Conservation (phyloP, 2,329 filamentous ascomycete genomes). For the Colletotrichum sidae region DNA sequence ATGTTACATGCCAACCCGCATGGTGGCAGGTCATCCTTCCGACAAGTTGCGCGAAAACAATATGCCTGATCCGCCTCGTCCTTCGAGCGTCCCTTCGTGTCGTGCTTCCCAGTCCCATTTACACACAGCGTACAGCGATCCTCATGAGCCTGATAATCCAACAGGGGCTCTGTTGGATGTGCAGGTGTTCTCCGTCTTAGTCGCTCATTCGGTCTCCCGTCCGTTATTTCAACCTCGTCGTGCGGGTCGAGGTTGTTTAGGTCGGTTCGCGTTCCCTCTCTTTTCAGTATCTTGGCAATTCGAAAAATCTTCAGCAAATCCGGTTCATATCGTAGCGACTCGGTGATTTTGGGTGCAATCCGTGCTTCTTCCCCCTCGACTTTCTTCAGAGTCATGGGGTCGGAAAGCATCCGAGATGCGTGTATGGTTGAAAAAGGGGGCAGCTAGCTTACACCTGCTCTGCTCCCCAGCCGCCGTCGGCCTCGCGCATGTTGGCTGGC, state of each 20-base stretch:
- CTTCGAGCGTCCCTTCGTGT: background rate
- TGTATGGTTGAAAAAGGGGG: conserved; percentile 36
- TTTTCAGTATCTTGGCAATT: conserved; percentile 36
- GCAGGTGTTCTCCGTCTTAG: conserved; percentile 2
- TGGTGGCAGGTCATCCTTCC: conserved; percentile 6
- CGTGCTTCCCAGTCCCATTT: conserved; percentile 26
- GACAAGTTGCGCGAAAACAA: conserved; percentile 2
- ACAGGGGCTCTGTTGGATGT: conserved; percentile 8
- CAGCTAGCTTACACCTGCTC: conserved; percentile 73
- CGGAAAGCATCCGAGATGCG: conserved; percentile 31
- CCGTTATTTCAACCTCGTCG: conserved; percentile 2
- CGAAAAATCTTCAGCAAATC: conserved; percentile 37
- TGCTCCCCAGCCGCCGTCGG: conserved; percentile 80
- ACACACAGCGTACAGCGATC: conserved; percentile 31
- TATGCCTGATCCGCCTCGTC: background rate
- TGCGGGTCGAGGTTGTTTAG: conserved; percentile 1
- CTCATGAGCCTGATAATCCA: conserved; percentile 17
- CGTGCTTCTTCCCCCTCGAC: conserved; percentile 18
- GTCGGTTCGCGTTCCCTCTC: conserved; percentile 23
- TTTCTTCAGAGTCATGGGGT: conserved; percentile 10
- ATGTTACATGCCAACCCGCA: conserved; percentile 8
- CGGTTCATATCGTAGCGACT: conserved; percentile 28
- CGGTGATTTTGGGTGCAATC: conserved; percentile 15
- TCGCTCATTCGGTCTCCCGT: conserved; percentile 13
- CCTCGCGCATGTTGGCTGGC: conserved; percentile 84